phyloP scores from a whole-genome alignment of 768 basidiomycete species.

The Rhodotorula kratochvilovae region DNA sequence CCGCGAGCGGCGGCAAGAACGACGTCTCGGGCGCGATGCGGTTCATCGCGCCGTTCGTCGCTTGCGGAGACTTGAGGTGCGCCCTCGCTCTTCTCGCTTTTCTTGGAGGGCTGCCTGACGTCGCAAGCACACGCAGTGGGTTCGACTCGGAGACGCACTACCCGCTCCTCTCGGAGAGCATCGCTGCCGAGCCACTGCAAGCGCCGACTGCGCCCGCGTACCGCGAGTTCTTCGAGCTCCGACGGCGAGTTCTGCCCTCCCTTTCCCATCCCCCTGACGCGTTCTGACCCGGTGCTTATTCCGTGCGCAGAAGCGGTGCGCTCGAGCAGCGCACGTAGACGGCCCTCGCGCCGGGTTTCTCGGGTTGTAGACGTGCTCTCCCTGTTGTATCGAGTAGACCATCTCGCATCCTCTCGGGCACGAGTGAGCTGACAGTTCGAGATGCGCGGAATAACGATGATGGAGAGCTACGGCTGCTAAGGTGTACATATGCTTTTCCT shows the following conservation, averaged over 20 bases:
- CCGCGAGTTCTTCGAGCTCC: constrained; percentile 36
- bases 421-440: no score
- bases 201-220: constrained; percentile 41
- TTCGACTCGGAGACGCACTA: constrained; percentile 43
- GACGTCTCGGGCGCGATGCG: constrained; percentile 35
- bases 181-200: constrained; percentile 31
- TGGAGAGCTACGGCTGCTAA: no score
- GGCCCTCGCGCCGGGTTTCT: background rate
- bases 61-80: constrained; percentile 44
- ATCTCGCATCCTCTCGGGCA: no score
- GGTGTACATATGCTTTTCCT: no score
- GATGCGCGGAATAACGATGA: no score
- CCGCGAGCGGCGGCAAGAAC: constrained; percentile 8
- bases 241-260: constrained; percentile 5
- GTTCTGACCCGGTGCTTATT: background rate
- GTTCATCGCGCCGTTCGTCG: constrained; percentile 43
- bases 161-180: constrained; percentile 18
- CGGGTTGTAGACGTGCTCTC: background rate
- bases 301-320: background rate
- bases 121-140: constrained; percentile 18
- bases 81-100: background rate
- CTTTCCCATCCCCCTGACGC: background rate
- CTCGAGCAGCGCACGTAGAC: background rate
- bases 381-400: background rate
- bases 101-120: background rate